Evolutionary conservation across 331 rosid species (phyloP).

Genomic region (Erythrophleum ivorense): DNA sequence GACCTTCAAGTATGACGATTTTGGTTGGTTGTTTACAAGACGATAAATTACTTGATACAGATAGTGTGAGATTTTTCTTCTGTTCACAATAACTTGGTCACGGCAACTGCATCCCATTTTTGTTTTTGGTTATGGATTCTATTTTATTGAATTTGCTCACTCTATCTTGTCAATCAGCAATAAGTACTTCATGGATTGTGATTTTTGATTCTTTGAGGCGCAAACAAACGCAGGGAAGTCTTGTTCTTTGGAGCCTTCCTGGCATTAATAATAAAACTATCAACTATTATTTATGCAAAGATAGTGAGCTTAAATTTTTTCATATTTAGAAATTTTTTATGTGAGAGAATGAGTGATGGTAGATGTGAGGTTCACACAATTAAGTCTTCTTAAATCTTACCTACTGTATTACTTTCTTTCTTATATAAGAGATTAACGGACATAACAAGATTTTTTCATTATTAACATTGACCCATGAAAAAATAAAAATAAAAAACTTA

Average conservation of each 20-base stretch:
- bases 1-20: neutral
- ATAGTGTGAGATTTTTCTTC: neutral
- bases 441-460: too few species aligned
- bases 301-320: too few species aligned
- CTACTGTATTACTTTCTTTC: too few species aligned
- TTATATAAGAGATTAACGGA: too few species aligned
- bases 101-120: neutral
- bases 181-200: neutral
- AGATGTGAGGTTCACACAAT: too few species aligned
- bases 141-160: neutral
- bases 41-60: neutral
- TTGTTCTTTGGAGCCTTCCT: neutral
- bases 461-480: too few species aligned
- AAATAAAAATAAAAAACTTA: too few species aligned
- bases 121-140: neutral
- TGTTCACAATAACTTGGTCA: neutral
- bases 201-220: too few species aligned
- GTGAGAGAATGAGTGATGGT: too few species aligned
- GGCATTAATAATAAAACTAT: neutral
- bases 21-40: neutral
- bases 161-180: neutral
- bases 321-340: too few species aligned
- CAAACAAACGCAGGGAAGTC: neutral
- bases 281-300: neutral
- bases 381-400: too few species aligned